Percentiles rank a stretch among this genome's conserved stretches.
Conservation (phyloP, 306 rosid genomes). For the Prinsepia uniflora region DNA sequence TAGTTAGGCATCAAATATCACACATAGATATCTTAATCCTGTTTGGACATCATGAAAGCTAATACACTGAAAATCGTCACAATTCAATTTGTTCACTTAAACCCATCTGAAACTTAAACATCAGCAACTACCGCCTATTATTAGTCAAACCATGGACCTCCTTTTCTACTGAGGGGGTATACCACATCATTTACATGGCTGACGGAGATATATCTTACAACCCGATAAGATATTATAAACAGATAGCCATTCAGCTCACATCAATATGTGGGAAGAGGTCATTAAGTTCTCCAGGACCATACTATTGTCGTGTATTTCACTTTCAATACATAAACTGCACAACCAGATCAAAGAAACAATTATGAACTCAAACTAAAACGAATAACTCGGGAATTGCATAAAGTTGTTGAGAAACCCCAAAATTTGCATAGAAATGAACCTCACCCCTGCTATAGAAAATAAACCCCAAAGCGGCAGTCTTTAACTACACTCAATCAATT, state of each 20-base stretch:
- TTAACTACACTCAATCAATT: neutral
- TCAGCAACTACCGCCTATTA: neutral
- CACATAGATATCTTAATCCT: neutral
- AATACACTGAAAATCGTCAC: neutral
- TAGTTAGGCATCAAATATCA: neutral
- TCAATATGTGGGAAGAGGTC: neutral
- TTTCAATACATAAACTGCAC: neutral
- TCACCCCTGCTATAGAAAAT: neutral
- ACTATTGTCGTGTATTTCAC: neutral
- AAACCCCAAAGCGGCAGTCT: neutral
- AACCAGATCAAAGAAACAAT: neutral
- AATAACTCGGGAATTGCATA: conserved; percentile 4
- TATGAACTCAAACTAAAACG: neutral
- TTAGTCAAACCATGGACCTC: neutral
- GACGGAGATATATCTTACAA: neutral
- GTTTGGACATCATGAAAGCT: conserved; percentile 3
- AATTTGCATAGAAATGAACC: neutral
- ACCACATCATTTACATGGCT: neutral
- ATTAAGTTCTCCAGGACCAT: neutral
- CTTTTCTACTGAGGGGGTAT: neutral
- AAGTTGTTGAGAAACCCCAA: too few relatives aligned
- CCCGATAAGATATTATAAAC: neutral
- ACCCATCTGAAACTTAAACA: neutral
- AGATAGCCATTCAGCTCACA: neutral
- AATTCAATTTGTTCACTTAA: neutral